Base-by-base conservation (phyloP, 495 filamentous ascomycete species). In the Hypoxylon intermedium region DNA sequence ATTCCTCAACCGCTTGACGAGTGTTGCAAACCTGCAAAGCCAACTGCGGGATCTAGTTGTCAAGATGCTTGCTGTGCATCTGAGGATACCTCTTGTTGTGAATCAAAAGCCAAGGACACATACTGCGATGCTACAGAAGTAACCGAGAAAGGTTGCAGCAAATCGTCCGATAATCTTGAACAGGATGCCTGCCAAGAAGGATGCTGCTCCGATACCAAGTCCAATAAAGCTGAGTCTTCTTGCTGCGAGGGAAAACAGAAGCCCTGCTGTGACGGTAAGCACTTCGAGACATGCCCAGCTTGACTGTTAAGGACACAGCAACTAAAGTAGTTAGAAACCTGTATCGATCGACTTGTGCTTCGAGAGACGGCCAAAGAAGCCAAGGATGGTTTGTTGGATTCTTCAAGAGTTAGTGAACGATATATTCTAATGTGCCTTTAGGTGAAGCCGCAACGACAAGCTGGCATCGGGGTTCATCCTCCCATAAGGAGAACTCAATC, bases 321-420 rank as follows among this genome's bases (percentile, higher is more conserved):
- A 21, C 44, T 76, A 73, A 43, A 19, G 2, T 65, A 72, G 74
- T 38, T 70, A 65, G 53, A 38, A 41, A 72, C 76, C 21, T 83
- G 80, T 54, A 74, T 83, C 40, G 77, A 79, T 20, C 78, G 76
- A 26, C 56, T 83, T 9, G 79, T 79, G 24, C 38, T 80, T 5
- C 77, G 78, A 5, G 76, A 66, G 36, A 74, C 68, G 48, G 53
- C 67, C 1, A 38, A 56, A 1, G 47, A 75, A 38, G 46, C 34
- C 15, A 53, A 43, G 26, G n/a, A 50, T 53, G 54, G 43, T 61
- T 4, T 26, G 34, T 43, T 20, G 31, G 9, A 20, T 16, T 15
- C 11, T 0, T 19, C 11, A 7, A 16, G 3, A 26, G 4, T 28
- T 41, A 28, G 48, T 3, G 6, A 31, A 3, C 11, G 15, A 30